Evolutionary conservation across 2,329 filamentous ascomycete species (phyloP), one percentile per base, ranked within the genome.

Genomic region (Apiospora pterosperma): DNA sequence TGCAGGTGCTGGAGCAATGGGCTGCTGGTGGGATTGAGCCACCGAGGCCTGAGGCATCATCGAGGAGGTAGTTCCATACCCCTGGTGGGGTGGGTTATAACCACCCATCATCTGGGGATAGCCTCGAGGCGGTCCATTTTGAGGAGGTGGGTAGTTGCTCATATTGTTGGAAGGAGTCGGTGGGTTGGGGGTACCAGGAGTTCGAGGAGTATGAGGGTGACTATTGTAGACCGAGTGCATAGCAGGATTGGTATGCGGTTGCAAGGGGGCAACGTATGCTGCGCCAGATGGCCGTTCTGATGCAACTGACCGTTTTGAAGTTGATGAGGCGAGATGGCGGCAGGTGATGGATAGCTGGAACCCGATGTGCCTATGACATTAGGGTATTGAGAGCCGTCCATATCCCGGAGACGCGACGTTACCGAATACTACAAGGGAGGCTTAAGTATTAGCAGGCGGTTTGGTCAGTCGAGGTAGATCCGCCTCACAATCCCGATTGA

Each of bases 1-100:
- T 60, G 79, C 81, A 48, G 90, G 90, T 48, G 91, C 91, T 19
- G 91, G 90, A 52, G 91, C 91, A 73, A 93, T 92, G 38, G 90
- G 88, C 77, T 92, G 90, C 58, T 90, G 90, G 75, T 92, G 91
- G 63, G 88, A 87, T 70, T 89, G 84, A 55, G 90, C 83, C 59
- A 86, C 85, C 12, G 89, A 88, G 28, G 88, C 80, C 76, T 91
- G 88, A 59, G 89, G 85, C 80, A 92, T 84, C 84, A 91, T 89
- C 61, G 80, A 80, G 60, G 81, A 81, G 7, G 86, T 84, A 10
- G 84, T 82, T 41, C 81, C 81, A 73, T 89, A 90, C 11, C 77
- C 81, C 74, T 83, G 83, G 65, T 83, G 83, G 48, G 80, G 68
- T 82, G 84, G 86, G 58, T 78, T 75, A 73, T 82, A 84, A 68